Base-by-base conservation (phyloP, 2,329 filamentous ascomycete genomes). In the Colletotrichum karsti region DNA sequence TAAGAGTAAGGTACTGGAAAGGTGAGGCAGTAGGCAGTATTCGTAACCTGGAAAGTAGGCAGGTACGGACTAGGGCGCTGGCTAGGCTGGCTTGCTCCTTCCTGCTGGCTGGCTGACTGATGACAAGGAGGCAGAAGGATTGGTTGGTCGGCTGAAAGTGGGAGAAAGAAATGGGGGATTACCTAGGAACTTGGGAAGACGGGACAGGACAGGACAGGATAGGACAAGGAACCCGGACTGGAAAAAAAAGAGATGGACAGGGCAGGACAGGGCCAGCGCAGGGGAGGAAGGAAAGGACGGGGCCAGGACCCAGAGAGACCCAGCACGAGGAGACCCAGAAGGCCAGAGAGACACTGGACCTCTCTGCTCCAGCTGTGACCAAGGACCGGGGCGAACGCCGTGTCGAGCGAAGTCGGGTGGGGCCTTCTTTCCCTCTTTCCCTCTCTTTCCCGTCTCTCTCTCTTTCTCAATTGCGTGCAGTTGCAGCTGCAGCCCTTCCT, bases 351-450 rank as follows among this genome's bases (percentile, higher is more conserved):
- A n/a, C n/a, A n/a, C n/a, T n/a, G n/a, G n/a, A n/a, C n/a, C n/a
- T n/a, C n/a, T n/a, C n/a, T n/a, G n/a, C n/a, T n/a, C n/a, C n/a
- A n/a, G n/a, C n/a, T n/a, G n/a, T n/a, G n/a, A 48, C 56, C 42
- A 59, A 61, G 56, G 56, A 41, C 51, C 58, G 58, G 63, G 50
- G 48, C 42, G 58, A 24, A 63, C 33, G 63, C 50, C 48, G 48
- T 67, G 58, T 67, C 50, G 41, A 67, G 41, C 26, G 41, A 48
- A 12, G 26, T 15, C 13, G n/a, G 24, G 63, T 56, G 63, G 63
- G 39, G 39, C 57, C 35, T 46, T 55, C 35, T 63, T 33, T 63
- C 41, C 41, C 22, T 26, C 41, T 46, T 26, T 30, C 28, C 7
- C 7, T 5, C 48, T 18, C 15, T 20, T 12, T 26, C 20, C 8